Evolutionary conservation across 2,329 filamentous ascomycete species (phyloP), one percentile per base, ranked within the genome.

Genomic region (Polychaeton citri): DNA sequence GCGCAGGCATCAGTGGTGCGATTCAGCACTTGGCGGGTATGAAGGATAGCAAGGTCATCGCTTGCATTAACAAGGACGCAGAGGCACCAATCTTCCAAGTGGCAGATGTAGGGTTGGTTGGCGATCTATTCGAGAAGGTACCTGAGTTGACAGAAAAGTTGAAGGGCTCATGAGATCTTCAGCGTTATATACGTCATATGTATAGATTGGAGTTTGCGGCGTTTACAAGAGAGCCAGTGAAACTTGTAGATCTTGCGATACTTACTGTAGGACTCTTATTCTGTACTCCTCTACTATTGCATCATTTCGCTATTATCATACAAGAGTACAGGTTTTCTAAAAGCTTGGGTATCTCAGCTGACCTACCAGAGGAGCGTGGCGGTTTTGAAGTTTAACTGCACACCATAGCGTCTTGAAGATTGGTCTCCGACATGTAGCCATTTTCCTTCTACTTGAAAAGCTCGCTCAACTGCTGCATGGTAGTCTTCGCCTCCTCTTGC

Each of bases 1-100:
- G 86, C 36, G 87, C 88, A 9, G 90, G 90, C 54, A 96, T 98
- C 50, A 94, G 85, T 6, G 90, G 90, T 36, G 90, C 90, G 16
- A 98, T 98, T 50, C 90, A 98, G 65, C 90, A 98, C 69, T 63
- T 98, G 63, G 90, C 90, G 20, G 90, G 90, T 57, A 98, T 98
- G 90, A 98, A 98, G 73, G 90, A 98, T 58, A 95, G 86, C 69
- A 98, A 98, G 69, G 90, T 98, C 40, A 98, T 98, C 65, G 90
- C 88, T 16, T 85, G 85, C 10, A 96, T 98, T 57, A 98, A 98
- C 71, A 98, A 98, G 68, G 90, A 98, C 55, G 69, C 78, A 4
- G 90, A 98, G 61, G 90, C 90, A 38, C 90, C 90, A 19, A 98
- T 98, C 50, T 98, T 98, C 71, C 90, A 98, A 64, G 77, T 98